phyloP scores from a whole-genome alignment of 805 yeast genomes.

The Monosporozyma solicola region DNA sequence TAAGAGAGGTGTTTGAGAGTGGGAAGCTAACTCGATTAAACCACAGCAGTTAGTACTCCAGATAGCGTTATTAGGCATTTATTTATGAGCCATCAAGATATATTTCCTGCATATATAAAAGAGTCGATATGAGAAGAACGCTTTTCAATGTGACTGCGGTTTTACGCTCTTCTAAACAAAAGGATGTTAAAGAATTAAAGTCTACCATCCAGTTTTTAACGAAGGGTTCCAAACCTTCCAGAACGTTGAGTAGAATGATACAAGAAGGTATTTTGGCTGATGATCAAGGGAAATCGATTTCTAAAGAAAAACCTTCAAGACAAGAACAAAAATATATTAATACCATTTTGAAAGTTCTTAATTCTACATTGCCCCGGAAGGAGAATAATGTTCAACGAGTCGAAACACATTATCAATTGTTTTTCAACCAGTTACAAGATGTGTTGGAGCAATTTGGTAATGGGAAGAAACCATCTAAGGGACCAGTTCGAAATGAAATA shows the following conservation, averaged over 20 bases:
- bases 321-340: constrained; percentile 17
- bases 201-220: constrained; percentile 22
- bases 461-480: background rate
- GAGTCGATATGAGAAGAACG: constrained; percentile 11
- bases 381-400: constrained; percentile 15
- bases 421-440: constrained; percentile 16
- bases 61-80: background rate
- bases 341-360: constrained; percentile 19
- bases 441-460: background rate
- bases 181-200: constrained; percentile 17
- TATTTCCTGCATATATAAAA: background rate
- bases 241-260: constrained; percentile 3
- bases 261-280: constrained; percentile 3
- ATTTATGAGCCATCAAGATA: background rate
- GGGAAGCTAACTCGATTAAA: no score
- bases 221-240: constrained; percentile 9
- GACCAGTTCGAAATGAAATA: background rate
- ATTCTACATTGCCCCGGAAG: constrained; percentile 22
- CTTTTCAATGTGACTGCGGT: constrained; percentile 15
- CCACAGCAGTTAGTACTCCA: background rate
- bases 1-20: background rate
- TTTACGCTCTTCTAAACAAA: constrained; percentile 7
- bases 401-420: constrained; percentile 23
- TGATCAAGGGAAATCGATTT: background rate
- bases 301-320: background rate